phyloP scores from a whole-genome alignment of 805 yeast species.

The Saccharomycopsis olivae region DNA sequence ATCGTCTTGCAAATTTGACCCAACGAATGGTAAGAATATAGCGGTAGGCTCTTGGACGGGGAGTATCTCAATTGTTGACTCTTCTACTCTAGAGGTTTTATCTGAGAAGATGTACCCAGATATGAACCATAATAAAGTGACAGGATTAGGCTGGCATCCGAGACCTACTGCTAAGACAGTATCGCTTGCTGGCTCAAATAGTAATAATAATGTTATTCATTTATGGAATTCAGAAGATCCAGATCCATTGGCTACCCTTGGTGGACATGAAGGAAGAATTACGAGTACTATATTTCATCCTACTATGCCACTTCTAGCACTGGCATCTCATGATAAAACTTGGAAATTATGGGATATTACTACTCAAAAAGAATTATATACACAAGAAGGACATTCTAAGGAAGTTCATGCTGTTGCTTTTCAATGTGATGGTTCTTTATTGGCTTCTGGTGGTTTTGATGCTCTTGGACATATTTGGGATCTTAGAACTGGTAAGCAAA shows the following conservation, averaged over 20 bases:
- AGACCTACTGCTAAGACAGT: conserved; percentile 18
- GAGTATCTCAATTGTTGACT: conserved; percentile 38
- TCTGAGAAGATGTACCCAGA: conserved; percentile 20
- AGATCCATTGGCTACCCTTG: conserved; percentile 21
- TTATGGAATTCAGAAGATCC: conserved; percentile 25
- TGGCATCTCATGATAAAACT: conserved; percentile 75
- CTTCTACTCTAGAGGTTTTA: conserved; percentile 26
- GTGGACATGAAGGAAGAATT: conserved; percentile 48
- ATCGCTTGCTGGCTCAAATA: conserved; percentile 21
- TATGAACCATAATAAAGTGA: conserved; percentile 57
- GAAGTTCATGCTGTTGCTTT: conserved; percentile 53
- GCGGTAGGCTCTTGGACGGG: conserved; percentile 87
- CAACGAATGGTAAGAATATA: conserved; percentile 26
- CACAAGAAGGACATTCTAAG: conserved; percentile 82
- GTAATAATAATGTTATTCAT: conserved; percentile 33
- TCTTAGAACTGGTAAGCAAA: conserved; percentile 60
- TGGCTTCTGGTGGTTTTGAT: conserved; percentile 74
- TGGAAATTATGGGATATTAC: conserved; percentile 83
- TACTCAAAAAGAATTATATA: conserved; percentile 37
- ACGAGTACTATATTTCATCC: conserved; percentile 61
- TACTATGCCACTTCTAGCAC: conserved; percentile 39
- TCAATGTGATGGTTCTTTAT: conserved; percentile 69
- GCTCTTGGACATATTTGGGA: conserved; percentile 76
- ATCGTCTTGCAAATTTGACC: conserved; percentile 42
- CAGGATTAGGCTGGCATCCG: conserved; percentile 61